phyloP scores from a whole-genome alignment of 805 yeast species.

The Sugiyamaella mastotermitis region DNA sequence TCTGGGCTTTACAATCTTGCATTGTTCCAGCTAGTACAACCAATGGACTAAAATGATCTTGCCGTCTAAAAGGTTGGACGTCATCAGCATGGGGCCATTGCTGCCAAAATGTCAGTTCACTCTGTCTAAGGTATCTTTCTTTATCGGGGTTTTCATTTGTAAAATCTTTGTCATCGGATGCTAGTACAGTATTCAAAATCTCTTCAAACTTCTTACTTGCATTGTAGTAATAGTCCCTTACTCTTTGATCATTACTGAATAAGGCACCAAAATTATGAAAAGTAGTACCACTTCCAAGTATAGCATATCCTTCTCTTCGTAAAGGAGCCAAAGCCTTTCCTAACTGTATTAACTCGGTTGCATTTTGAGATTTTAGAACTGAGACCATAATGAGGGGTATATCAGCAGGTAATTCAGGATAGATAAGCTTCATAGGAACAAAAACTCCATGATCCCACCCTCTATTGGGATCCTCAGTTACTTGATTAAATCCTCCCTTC shows the following conservation, averaged over 20 bases:
- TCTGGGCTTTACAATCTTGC: neutral
- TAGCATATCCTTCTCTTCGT: conserved; percentile 6
- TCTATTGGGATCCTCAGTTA: conserved; percentile 3
- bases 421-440: conserved; percentile 9
- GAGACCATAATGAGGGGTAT: conserved; percentile 9
- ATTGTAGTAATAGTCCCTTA: too few relatives aligned
- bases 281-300: conserved; percentile 10
- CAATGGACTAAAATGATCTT: conserved; percentile 11
- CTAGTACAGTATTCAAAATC: neutral
- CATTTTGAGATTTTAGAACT: conserved; percentile 5
- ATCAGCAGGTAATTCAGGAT: conserved; percentile 9
- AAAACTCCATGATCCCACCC: conserved; percentile 14
- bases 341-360: conserved; percentile 3
- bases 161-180: neutral
- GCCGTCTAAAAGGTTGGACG: conserved; percentile 6
- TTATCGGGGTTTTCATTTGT: neutral
- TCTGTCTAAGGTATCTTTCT: neutral
- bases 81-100: conserved; percentile 5
- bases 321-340: conserved; percentile 10
- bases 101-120: conserved; percentile 5
- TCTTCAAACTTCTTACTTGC: neutral
- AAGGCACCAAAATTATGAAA: conserved; percentile 8
- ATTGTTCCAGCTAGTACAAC: conserved; percentile 10
- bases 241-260: neutral
- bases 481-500: conserved; percentile 4